Evolutionary conservation across 495 filamentous ascomycete species (phyloP).

Genomic region (Chlorociboria aeruginascens): DNA sequence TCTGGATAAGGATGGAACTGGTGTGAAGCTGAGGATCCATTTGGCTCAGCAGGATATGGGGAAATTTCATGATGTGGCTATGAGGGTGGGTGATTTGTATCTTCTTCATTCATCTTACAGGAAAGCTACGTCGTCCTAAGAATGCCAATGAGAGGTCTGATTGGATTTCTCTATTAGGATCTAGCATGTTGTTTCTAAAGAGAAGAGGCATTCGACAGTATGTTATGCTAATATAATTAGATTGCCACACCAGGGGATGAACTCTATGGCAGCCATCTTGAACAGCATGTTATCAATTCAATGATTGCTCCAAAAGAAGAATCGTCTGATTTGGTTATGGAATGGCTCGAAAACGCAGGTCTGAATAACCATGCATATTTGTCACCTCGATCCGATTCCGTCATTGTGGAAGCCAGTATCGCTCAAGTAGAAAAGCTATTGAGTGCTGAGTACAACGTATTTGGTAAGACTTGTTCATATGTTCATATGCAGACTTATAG

Average conservation of each 20-base stretch:
- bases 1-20: constrained; percentile 10
- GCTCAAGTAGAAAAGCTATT: constrained; percentile 15
- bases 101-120: neutral
- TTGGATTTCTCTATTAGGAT: neutral
- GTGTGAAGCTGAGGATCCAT: constrained; percentile 12
- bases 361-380: constrained; percentile 4
- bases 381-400: constrained; percentile 9
- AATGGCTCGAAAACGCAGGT: constrained; percentile 12
- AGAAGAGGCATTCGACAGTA: neutral
- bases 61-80: constrained; percentile 16
- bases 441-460: constrained; percentile 11
- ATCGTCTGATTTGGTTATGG: constrained; percentile 14
- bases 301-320: constrained; percentile 17
- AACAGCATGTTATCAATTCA: constrained; percentile 13
- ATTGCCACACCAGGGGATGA: constrained; percentile 17
- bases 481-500: too few species aligned
- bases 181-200: neutral
- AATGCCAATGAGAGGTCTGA: neutral
- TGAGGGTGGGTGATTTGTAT: constrained; percentile 6
- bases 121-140: neutral
- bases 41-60: constrained; percentile 14
- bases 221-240: neutral
- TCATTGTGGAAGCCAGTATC: constrained; percentile 15
- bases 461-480: constrained; percentile 2
- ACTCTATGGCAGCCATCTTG: constrained; percentile 13